Evolutionary conservation across 164 flowering plant genomes (phyloP), one percentile per base, ranked within the genome.

Genomic region (Tetracentron sinense): DNA sequence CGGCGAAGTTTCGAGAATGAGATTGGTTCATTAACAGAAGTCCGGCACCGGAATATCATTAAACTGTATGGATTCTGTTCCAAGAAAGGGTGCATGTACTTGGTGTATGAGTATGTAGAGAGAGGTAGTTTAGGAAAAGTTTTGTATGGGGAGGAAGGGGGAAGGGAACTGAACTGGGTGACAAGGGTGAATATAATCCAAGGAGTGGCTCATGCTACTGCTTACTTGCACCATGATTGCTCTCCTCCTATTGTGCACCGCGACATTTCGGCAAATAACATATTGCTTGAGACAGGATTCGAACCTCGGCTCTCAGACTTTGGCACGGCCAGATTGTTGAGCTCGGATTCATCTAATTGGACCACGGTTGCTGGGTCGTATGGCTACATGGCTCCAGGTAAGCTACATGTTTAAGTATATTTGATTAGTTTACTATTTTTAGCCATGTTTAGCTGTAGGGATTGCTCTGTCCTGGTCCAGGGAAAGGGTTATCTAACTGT

Each of bases 1-100:
- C 73, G 62, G 7, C 59, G 46, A 58, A 81, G 82, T 52, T 88
- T 88, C 53, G 69, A 77, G 72, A 88, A 76, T 38, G 95, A 88
- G 72, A 83, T 88, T 0, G 60, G 71, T 16, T 56, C 74, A 2
- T 42, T 88, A 46, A 85, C 88, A n/a, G 79, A 81, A 35, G 64
- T 76, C 4, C 61, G 87, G 42, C 95, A 88, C 75, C 68, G 88
- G 25, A 88, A 88, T 44, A 82, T 88, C 22, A 78, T 88, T 49
- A 84, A 80, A 77, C 78, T 84, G 10, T 64, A 74, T 56, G 95
- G 88, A 12, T 88, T 66, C 58, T 86, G 89, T 55, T 76, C 84
- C 7, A 66, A 57, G 35, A 46, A 59, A 6, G 76, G 75, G 0
- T 50, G 23, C 50, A 61, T 78, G 75, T 79, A 74, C 72, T 75